Base-by-base conservation (phyloP, 1,284 basidiomycete species). In the Ustilago tritici region DNA sequence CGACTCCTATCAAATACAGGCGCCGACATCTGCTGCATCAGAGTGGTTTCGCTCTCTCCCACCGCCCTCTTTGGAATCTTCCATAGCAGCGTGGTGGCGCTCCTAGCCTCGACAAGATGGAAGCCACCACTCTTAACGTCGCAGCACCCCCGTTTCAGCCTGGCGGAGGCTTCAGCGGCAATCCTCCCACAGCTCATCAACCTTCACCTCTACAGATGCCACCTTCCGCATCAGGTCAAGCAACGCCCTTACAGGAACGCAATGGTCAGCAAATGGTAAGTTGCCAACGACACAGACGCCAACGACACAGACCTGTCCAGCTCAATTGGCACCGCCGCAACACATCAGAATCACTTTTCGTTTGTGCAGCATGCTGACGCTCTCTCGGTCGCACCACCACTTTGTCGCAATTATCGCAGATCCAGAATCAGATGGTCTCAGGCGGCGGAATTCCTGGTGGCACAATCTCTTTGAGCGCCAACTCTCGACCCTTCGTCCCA, bases 121-220 rank as follows among this genome's bases (percentile, higher is more conserved):
- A 76, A 15, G 58, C 43, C 7, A 58, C 52, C 10, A 65, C 62
- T 3, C 74, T 76, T 65, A 76, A 76, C 38, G 74, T 76, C 12
- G 54, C 74, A 4, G 74, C 74, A 3, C 74, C 74, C 9, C 62
- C 63, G 9, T 76, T 76, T 47, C 61, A 65, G 40, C 74, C 74
- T 14, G 58, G 54, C 6, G 57, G 53, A n/a, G 23, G 46, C 19
- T 49, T 40, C 12, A 34, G 15, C 35, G 53, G 14, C 49, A 60
- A 10, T 12, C n/a, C 19, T 32, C 56, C 50, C 1, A n/a, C 57
- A n/a, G 31, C 57, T 9, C 52, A 49, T n/a, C 61, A 64, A 11
- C 61, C 65, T n/a, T 61, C 56, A 9, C 43, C 64, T n/a, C 23
- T 65, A 19, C 56, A 59, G 14, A 43, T 43, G 11, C 31, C 34